Conservation (phyloP, 2,329 filamentous ascomycete species). For the Ophiostoma sp. region DNA sequence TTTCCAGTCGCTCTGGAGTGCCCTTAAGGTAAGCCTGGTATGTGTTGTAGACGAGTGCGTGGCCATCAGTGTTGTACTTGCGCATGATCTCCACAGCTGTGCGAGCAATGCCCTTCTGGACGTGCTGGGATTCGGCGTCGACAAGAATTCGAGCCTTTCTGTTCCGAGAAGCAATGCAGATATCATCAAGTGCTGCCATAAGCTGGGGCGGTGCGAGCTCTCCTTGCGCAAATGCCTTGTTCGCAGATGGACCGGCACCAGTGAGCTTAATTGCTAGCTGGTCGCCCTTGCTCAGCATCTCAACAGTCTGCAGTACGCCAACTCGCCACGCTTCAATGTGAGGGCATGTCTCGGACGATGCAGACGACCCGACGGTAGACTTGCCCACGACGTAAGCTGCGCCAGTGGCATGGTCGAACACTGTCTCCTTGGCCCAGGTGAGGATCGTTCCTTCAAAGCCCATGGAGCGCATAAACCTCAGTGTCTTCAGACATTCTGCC, state of each 20-base stretch:
- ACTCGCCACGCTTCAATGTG: slow-evolving; percentile 12
- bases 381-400: not conserved
- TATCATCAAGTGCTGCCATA: slow-evolving; percentile 8
- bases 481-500: not conserved
- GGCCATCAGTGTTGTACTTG: slow-evolving; percentile 10
- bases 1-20: not conserved
- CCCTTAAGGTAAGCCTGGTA: slow-evolving; percentile 12
- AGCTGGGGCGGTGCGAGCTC: slow-evolving; percentile 10
- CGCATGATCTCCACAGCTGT: slow-evolving; percentile 13
- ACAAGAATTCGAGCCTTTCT: slow-evolving; percentile 4
- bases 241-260: not conserved
- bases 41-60: slow-evolving; percentile 12
- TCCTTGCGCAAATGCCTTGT: not conserved
- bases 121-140: slow-evolving; percentile 10
- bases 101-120: slow-evolving; percentile 9
- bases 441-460: slow-evolving; percentile 12
- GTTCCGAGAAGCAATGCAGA: slow-evolving; percentile 10
- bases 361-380: not conserved
- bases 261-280: slow-evolving; percentile 12
- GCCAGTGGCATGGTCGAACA: not conserved
- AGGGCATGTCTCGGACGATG: not conserved
- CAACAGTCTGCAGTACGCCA: slow-evolving; percentile 4
- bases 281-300: slow-evolving; percentile 5
- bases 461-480: slow-evolving; percentile 5
- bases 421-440: slow-evolving; percentile 13